A percentile compares a stretch with the other conserved stretches of the same genome.
These are phyloP conservation scores for Penicillium sp. DNA, from an alignment of 2,329 filamentous ascomycete species.

Conservation along the genomic window DNA sequence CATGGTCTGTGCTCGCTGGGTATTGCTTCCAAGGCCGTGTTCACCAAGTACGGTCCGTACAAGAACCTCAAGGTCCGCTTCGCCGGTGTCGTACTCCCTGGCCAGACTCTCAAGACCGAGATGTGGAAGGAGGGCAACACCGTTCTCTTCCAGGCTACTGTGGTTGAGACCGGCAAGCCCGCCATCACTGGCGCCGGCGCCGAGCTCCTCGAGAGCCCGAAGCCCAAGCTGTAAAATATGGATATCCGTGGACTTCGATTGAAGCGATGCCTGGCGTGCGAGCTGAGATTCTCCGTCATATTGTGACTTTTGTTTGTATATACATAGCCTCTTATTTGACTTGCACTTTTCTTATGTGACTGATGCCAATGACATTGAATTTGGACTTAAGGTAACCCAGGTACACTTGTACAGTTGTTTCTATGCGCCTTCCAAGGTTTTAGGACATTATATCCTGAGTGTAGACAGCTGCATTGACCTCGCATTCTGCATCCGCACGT, in stretches of 20 bases:
- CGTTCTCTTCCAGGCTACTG: conserved; percentile 78
- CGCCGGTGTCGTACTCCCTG: conserved; percentile 75
- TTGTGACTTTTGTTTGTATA: conserved; percentile 22
- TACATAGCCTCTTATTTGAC: conserved; percentile 15
- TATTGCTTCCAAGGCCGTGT: conserved; percentile 82
- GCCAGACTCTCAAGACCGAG: conserved; percentile 85
- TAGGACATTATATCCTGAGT: background rate
- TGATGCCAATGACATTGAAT: background rate
- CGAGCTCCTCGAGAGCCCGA: conserved; percentile 58
- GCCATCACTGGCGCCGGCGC: conserved; percentile 76
- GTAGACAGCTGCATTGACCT: background rate
- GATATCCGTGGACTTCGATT: conserved; percentile 6
- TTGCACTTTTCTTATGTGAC: conserved; percentile 3
- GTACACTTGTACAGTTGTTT: background rate
- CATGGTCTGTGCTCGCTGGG: conserved; percentile 97
- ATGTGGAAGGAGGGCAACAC: conserved; percentile 85
- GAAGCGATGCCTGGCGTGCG: conserved; percentile 18
- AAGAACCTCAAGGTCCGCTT: conserved; percentile 93
- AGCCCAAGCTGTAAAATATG: conserved; percentile 48
- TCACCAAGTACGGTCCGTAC: conserved; percentile 73
- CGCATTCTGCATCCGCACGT: background rate
- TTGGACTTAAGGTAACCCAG: too few species aligned
- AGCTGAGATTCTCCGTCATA: conserved; percentile 15
- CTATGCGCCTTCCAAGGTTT: background rate
- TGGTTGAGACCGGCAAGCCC: conserved; percentile 88